Evolutionary conservation across 805 yeast species (phyloP).

Genomic region (Lipomyces sp.): DNA sequence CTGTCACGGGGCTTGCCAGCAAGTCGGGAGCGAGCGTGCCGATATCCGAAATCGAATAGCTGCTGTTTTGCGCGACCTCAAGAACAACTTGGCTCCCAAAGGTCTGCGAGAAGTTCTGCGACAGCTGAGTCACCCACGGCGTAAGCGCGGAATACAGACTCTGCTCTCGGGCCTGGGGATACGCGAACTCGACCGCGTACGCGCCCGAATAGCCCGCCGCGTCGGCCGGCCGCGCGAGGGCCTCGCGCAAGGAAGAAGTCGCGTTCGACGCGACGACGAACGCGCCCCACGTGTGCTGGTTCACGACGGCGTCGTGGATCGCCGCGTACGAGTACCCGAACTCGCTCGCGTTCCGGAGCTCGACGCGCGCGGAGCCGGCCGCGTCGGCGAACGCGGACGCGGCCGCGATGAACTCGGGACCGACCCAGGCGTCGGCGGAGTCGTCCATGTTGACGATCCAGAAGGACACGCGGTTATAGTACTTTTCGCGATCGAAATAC

Average conservation of each 20-base stretch:
- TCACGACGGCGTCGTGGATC: conserved; percentile 47
- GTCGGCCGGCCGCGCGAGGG: conserved; percentile 39
- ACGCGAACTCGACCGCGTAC: conserved; percentile 43
- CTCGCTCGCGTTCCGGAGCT: conserved; percentile 37
- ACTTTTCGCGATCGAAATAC: conserved; percentile 37
- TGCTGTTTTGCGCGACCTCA: conserved; percentile 34
- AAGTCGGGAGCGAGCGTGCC: conserved; percentile 30
- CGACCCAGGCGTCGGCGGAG: conserved; percentile 35
- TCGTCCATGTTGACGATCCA: conserved; percentile 43
- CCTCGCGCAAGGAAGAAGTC: conserved; percentile 41
- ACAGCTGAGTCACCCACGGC: conserved; percentile 44
- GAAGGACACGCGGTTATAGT: conserved; percentile 40
- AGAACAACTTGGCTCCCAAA: conserved; percentile 32
- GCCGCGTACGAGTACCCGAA: conserved; percentile 39
- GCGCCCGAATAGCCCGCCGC: conserved; percentile 35
- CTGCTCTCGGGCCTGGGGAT: conserved; percentile 64
- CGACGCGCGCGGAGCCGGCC: conserved; percentile 29
- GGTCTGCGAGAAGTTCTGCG: conserved; percentile 17
- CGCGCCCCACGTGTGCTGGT: conserved; percentile 62
- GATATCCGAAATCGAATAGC: conserved; percentile 32
- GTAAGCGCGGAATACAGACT: conserved; percentile 47
- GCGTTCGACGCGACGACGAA: conserved; percentile 55
- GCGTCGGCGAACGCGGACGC: conserved; percentile 32
- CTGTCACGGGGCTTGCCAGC: conserved; percentile 39
- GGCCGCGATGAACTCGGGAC: conserved; percentile 34